Evolutionary conservation across 2,329 filamentous ascomycete genomes (phyloP).

Genomic region (Aspergillus alliaceus): DNA sequence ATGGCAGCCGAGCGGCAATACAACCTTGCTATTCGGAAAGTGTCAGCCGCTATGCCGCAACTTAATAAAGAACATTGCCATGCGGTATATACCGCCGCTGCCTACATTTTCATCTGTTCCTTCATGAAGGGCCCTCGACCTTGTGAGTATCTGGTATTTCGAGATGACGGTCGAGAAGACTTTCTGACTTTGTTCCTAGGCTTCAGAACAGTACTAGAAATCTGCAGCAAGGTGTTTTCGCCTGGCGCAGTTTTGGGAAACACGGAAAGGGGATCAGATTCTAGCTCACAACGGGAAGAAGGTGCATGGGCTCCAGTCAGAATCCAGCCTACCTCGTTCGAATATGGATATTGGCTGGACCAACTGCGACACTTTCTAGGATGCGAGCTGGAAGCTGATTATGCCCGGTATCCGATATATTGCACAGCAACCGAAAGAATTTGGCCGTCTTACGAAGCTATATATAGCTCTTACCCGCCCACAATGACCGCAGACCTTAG

Average conservation of each 20-base stretch:
- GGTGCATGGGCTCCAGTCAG: neutral
- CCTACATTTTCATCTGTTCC: slow-evolving; percentile 12
- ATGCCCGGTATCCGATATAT: neutral
- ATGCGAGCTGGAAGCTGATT: neutral
- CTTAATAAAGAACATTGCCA: slow-evolving; percentile 1
- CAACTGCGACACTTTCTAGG: neutral
- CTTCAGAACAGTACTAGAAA: neutral
- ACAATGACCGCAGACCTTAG: neutral
- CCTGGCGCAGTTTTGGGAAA: neutral
- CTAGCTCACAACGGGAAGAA: neutral
- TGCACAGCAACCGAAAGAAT: neutral
- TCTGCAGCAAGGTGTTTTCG: neutral
- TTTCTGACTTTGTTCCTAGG: slow-evolving; percentile 14
- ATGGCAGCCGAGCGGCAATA: slow-evolving; percentile 13
- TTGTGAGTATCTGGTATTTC: slow-evolving; percentile 17
- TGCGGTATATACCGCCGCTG: slow-evolving; percentile 5
- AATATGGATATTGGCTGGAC: neutral
- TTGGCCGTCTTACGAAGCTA: neutral
- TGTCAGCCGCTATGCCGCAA: slow-evolving; percentile 1
- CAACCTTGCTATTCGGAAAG: slow-evolving; percentile 7
- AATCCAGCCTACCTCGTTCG: neutral
- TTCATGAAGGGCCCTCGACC: slow-evolving; percentile 8
- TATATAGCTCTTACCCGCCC: neutral
- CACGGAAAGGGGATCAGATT: neutral
- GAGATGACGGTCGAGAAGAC: slow-evolving; percentile 1